Evolutionary conservation across 2,329 filamentous ascomycete genomes (phyloP).

Genomic region (Pochonia chlamydosporia): DNA sequence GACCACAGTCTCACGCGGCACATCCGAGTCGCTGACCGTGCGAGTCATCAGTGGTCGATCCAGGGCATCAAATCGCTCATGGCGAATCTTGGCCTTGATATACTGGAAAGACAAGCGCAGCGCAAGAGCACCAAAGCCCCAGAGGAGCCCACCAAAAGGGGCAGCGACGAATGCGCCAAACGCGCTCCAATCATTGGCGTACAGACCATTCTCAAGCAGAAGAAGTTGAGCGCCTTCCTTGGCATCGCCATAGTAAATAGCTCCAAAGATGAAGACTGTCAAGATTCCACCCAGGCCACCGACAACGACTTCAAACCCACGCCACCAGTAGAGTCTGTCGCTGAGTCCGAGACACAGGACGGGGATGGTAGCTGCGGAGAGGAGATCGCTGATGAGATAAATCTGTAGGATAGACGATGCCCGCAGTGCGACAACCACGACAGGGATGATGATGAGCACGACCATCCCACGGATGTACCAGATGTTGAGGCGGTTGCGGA

Average conservation of each 20-base stretch:
- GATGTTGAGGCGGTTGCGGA: slow-evolving; percentile 73
- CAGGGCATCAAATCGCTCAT: slow-evolving; percentile 59
- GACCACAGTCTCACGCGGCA: slow-evolving; percentile 23
- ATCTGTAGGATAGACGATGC: slow-evolving; percentile 73
- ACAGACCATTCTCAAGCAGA: slow-evolving; percentile 67
- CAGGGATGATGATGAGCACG: slow-evolving; percentile 67
- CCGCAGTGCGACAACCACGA: slow-evolving; percentile 67
- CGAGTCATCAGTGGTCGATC: slow-evolving; percentile 42
- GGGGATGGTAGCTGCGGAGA: slow-evolving; percentile 71
- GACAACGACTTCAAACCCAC: slow-evolving; percentile 73
- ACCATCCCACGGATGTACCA: slow-evolving; percentile 67
- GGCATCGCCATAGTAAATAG: slow-evolving; percentile 69
- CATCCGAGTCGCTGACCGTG: slow-evolving; percentile 11
- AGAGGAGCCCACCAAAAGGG: slow-evolving; percentile 68
- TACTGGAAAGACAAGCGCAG: slow-evolving; percentile 56
- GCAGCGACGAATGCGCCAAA: slow-evolving; percentile 81
- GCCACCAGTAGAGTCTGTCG: slow-evolving; percentile 68
- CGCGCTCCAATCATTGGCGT: slow-evolving; percentile 71
- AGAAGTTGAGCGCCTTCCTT: slow-evolving; percentile 60
- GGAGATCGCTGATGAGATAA: slow-evolving; percentile 74
- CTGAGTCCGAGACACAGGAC: slow-evolving; percentile 67
- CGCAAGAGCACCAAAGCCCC: slow-evolving; percentile 58
- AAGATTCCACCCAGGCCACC: slow-evolving; percentile 73
- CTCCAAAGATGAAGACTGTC: slow-evolving; percentile 75
- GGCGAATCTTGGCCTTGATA: slow-evolving; percentile 48